These are phyloP conservation scores for Xylaria telfairii DNA, from an alignment of 495 filamentous ascomycete genomes.

Conservation along the genomic window DNA sequence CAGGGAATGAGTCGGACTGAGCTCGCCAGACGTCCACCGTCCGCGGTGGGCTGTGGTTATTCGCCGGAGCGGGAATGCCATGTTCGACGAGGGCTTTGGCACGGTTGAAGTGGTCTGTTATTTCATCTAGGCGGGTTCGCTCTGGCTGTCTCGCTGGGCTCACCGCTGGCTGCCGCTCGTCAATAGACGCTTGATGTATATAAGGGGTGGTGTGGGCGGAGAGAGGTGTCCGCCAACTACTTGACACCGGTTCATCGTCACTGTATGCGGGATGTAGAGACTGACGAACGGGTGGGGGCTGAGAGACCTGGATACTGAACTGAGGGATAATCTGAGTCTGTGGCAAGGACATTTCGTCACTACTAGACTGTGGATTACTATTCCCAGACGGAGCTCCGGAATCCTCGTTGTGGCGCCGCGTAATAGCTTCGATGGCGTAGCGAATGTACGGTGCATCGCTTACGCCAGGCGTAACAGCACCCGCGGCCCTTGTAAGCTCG, in stretches of 20 bases:
- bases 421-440: constrained; percentile 55
- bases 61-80: background rate
- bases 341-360: constrained; percentile 28
- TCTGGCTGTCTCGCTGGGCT: constrained; percentile 5
- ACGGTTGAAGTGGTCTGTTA: constrained; percentile 7
- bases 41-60: constrained; percentile 28
- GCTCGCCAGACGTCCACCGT: constrained; percentile 35
- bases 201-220: constrained; percentile 12
- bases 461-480: constrained; percentile 54
- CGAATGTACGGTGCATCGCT: constrained; percentile 56
- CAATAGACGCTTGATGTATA: constrained; percentile 16
- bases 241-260: constrained; percentile 6
- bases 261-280: constrained; percentile 12
- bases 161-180: background rate
- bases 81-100: constrained; percentile 11
- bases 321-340: constrained; percentile 31
- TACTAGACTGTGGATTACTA: constrained; percentile 33
- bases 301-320: constrained; percentile 28
- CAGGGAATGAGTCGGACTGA: constrained; percentile 27
- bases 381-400: constrained; percentile 36
- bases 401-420: constrained; percentile 38
- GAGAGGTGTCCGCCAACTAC: constrained; percentile 20
- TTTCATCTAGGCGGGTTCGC: background rate
- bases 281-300: constrained; percentile 21
- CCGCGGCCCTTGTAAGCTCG: constrained; percentile 49